phyloP scores from a whole-genome alignment of 169 alveolate genomes.

The Cryptosporidium canis region DNA sequence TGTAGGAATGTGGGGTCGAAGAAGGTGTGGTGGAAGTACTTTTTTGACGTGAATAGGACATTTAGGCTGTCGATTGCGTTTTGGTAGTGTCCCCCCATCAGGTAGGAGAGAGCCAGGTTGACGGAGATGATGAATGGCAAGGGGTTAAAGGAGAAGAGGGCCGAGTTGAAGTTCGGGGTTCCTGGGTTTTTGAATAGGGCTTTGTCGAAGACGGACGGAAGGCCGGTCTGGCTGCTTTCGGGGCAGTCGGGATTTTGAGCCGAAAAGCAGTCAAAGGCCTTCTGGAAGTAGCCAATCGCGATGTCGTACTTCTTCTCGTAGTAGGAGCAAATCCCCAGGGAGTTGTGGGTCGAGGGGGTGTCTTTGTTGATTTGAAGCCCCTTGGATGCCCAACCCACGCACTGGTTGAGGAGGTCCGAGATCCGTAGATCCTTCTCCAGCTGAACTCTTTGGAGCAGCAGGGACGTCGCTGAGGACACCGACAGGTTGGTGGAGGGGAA shows the following conservation, averaged over 20 bases:
- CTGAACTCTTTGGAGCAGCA: slow-evolving; percentile 48
- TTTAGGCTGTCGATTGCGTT: slow-evolving; percentile 37
- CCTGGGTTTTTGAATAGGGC: neutral
- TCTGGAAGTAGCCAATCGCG: slow-evolving; percentile 65
- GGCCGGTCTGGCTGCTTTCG: neutral
- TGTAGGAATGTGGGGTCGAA: slow-evolving; percentile 35
- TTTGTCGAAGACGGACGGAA: neutral
- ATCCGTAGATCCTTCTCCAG: slow-evolving; percentile 25
- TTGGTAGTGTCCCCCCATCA: slow-evolving; percentile 61
- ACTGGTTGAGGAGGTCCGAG: slow-evolving; percentile 26
- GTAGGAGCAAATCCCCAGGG: slow-evolving; percentile 48
- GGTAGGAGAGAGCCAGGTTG: slow-evolving; percentile 40
- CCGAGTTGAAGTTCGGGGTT: slow-evolving; percentile 22
- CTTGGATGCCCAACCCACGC: slow-evolving; percentile 49
- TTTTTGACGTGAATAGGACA: slow-evolving; percentile 3
- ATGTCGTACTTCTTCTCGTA: slow-evolving; percentile 63
- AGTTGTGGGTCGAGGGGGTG: slow-evolving; percentile 16
- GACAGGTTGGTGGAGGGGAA: slow-evolving; percentile 46
- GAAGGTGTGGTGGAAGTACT: slow-evolving; percentile 23
- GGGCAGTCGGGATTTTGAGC: neutral
- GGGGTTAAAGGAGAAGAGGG: slow-evolving; percentile 31
- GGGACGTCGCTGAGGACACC: slow-evolving; percentile 41
- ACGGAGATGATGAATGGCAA: slow-evolving; percentile 36
- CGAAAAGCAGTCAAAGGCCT: slow-evolving; percentile 12
- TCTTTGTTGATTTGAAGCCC: slow-evolving; percentile 44